phyloP scores from a whole-genome alignment of 176 grass and related monocot genomes.

The Carex pumila region DNA sequence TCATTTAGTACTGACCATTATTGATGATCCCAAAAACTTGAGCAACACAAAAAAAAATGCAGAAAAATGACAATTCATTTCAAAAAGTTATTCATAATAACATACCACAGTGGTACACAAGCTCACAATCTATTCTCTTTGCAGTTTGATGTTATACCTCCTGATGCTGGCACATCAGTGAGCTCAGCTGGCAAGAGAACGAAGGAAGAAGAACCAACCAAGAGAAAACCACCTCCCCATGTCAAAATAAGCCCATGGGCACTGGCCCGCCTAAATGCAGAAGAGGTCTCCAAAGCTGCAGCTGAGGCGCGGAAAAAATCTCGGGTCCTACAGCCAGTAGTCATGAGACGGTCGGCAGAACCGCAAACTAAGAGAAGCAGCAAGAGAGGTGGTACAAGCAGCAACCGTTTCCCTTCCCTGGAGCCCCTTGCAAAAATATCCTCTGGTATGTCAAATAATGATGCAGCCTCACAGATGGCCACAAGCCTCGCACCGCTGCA shows the following conservation, averaged over 20 bases:
- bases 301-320: conserved; percentile 81
- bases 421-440: conserved; percentile 72
- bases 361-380: conserved; percentile 43
- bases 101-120: too few relatives aligned
- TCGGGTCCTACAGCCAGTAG: conserved; percentile 69
- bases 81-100: too few relatives aligned
- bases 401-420: conserved; percentile 52
- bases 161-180: conserved; percentile 61
- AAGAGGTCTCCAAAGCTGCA: conserved; percentile 95
- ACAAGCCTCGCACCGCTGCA: conserved; percentile 72
- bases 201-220: conserved; percentile 56
- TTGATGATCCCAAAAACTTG: too few relatives aligned
- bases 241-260: conserved; percentile 98
- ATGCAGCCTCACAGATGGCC: conserved; percentile 38
- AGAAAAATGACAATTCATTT: too few relatives aligned
- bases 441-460: conserved; percentile 44
- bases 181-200: conserved; percentile 49
- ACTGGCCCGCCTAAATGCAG: conserved; percentile 83
- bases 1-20: too few relatives aligned
- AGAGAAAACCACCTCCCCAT: conserved; percentile 48
- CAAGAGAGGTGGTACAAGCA: conserved; percentile 41
- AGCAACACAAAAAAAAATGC: too few relatives aligned
- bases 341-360: conserved; percentile 27
- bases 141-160: conserved; percentile 90
- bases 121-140: background rate